These are phyloP conservation scores for Wolfiporia cocos DNA, from an alignment of 1,284 basidiomycete genomes.

Conservation along the genomic window DNA sequence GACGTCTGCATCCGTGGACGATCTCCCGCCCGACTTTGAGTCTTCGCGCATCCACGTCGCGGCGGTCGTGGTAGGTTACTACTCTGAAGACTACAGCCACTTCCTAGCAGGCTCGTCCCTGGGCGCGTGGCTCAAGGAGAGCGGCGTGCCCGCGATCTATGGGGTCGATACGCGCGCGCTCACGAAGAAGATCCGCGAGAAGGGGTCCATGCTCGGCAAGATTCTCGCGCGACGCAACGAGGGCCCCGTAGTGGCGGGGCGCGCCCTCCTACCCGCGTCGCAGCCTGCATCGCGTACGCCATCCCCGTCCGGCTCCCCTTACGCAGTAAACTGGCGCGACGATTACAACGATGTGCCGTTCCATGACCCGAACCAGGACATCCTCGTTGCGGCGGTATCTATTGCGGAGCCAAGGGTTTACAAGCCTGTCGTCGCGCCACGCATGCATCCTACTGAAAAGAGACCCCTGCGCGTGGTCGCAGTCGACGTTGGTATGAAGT, in stretches of 20 bases:
- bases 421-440: constrained; percentile 50
- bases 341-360: constrained; percentile 82
- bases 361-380: constrained; percentile 84
- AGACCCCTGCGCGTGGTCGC: constrained; percentile 84
- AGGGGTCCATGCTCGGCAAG: constrained; percentile 89
- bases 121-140: constrained; percentile 92
- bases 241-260: constrained; percentile 23
- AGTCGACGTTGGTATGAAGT: constrained; percentile 99
- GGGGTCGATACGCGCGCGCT: constrained; percentile 96
- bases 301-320: constrained; percentile 38
- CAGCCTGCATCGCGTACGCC: constrained; percentile 44
- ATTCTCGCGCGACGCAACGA: constrained; percentile 59
- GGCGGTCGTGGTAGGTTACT: constrained; percentile 90
- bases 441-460: constrained; percentile 72
- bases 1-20: constrained; percentile 43
- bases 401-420: constrained; percentile 67
- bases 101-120: constrained; percentile 90
- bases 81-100: constrained; percentile 94
- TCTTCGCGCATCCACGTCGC: constrained; percentile 92
- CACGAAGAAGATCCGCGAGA: constrained; percentile 94
- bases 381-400: constrained; percentile 91
- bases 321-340: constrained; percentile 57
- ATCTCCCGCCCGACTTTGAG: constrained; percentile 83
- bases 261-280: constrained; percentile 25
- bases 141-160: constrained; percentile 91